phyloP scores from a whole-genome alignment of 2,329 filamentous ascomycete species.

The Plectosphaerella cucumerina region DNA sequence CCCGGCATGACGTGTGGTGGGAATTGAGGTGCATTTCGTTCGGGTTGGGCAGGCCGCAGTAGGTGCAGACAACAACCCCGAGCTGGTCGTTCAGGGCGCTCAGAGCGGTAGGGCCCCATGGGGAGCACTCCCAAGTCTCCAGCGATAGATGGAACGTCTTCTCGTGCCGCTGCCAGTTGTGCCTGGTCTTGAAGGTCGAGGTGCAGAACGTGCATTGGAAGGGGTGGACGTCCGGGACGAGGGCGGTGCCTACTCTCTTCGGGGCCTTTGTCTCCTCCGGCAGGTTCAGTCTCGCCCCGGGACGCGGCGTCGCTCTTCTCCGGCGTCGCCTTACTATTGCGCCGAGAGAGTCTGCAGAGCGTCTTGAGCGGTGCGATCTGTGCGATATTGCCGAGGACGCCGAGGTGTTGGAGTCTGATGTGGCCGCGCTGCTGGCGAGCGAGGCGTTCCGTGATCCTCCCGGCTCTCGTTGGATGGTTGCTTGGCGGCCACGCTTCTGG shows the following conservation, averaged over 20 bases:
- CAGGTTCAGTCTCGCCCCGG: background rate
- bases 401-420: constrained; percentile 12
- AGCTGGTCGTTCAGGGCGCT: constrained; percentile 35
- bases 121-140: constrained; percentile 42
- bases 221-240: background rate
- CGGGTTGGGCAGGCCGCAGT: constrained; percentile 29
- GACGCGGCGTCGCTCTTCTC: background rate
- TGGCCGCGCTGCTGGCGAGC: constrained; percentile 14
- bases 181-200: constrained; percentile 36
- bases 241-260: background rate
- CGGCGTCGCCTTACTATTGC: background rate
- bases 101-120: constrained; percentile 26
- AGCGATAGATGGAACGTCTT: constrained; percentile 37
- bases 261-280: background rate
- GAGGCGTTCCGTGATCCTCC: constrained; percentile 6
- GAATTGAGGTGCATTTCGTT: constrained; percentile 32
- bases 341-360: no score
- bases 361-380: constrained; percentile 1
- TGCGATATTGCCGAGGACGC: constrained; percentile 7
- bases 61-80: constrained; percentile 33
- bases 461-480: background rate
- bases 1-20: constrained; percentile 24
- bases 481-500: background rate
- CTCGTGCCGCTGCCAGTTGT: constrained; percentile 46
- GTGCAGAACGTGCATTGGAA: constrained; percentile 40